Evolutionary conservation across 768 basidiomycete genomes (phyloP).

Genomic region (Pulveroboletus ravenelii): DNA sequence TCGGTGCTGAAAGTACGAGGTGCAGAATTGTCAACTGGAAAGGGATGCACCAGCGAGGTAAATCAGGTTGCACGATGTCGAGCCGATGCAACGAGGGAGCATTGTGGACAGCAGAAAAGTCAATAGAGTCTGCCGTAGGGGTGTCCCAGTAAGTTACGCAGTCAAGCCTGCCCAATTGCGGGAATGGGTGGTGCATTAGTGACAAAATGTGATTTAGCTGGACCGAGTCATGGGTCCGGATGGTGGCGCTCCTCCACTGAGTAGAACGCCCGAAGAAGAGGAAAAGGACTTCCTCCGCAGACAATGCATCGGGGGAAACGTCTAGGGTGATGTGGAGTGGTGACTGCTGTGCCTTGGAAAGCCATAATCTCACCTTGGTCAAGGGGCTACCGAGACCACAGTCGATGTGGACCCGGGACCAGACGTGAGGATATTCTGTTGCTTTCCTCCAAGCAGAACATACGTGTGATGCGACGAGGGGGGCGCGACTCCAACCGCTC

Average conservation of each 20-base stretch:
- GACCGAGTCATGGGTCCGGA: conserved; percentile 36
- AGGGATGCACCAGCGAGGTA: conserved; percentile 35
- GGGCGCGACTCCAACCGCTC: conserved; percentile 50
- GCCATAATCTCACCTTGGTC: conserved; percentile 46
- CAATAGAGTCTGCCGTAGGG: conserved; percentile 18
- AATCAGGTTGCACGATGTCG: conserved; percentile 31
- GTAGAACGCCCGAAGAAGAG: conserved; percentile 36
- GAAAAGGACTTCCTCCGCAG: conserved; percentile 34
- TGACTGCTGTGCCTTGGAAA: conserved; percentile 41
- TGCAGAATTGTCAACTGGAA: conserved; percentile 33
- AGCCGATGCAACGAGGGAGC: conserved; percentile 35
- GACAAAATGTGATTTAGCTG: conserved; percentile 39
- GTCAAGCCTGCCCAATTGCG: conserved; percentile 35
- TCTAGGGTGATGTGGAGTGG: conserved; percentile 45
- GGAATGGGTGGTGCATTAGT: conserved; percentile 33
- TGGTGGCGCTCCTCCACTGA: conserved; percentile 43
- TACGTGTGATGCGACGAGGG: conserved; percentile 53
- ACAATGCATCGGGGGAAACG: conserved; percentile 27
- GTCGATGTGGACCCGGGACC: conserved; percentile 54
- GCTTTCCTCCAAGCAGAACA: conserved; percentile 58
- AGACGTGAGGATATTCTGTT: conserved; percentile 45
- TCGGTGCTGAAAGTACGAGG: conserved; percentile 28
- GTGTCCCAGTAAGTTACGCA: conserved; percentile 29
- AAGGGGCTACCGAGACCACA: conserved; percentile 39
- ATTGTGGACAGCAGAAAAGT: conserved; percentile 29